phyloP scores from a whole-genome alignment of 2,329 filamentous ascomycete genomes.

The Orbilia blumenaviensis region DNA sequence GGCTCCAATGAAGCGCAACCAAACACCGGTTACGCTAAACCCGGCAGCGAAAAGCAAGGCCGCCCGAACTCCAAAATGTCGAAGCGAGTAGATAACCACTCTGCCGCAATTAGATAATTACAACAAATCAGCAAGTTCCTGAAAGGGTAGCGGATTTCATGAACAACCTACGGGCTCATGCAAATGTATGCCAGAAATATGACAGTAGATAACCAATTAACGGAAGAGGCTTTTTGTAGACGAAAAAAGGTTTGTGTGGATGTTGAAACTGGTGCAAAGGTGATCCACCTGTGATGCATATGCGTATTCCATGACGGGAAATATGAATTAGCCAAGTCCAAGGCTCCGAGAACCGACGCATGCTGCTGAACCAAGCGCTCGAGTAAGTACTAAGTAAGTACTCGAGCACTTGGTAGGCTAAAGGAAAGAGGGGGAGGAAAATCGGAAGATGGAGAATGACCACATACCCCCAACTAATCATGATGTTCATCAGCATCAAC shows the following conservation, averaged over 20 bases:
- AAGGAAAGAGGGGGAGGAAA: background rate
- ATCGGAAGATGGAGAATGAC: too few species aligned
- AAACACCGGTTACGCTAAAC: slow-evolving; percentile 83
- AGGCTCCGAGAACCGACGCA: too few species aligned
- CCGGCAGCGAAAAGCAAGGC: slow-evolving; percentile 78
- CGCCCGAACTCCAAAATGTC: slow-evolving; percentile 77
- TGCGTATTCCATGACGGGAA: background rate
- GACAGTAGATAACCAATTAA: slow-evolving; percentile 92
- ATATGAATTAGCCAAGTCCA: background rate
- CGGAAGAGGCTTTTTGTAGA: slow-evolving; percentile 72
- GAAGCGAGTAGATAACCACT: slow-evolving; percentile 77
- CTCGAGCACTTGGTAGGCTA: too few species aligned
- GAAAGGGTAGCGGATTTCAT: background rate
- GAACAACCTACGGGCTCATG: slow-evolving; percentile 69
- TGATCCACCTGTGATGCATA: slow-evolving; percentile 72
- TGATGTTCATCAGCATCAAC: slow-evolving; percentile 85
- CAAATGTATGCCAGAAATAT: slow-evolving; percentile 86
- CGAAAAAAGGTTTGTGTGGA: slow-evolving; percentile 78
- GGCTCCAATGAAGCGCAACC: slow-evolving; percentile 81
- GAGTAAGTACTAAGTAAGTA: too few species aligned
- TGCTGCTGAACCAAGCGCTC: too few species aligned
- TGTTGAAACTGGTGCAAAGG: slow-evolving; percentile 83
- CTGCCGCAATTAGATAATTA: slow-evolving; percentile 53
- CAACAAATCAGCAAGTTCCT: background rate
- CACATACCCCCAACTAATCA: slow-evolving; percentile 83